A percentile compares a stretch with the other conserved stretches of the same genome.
Conservation (phyloP, 306 rosid genomes). For the Abrus pulchellus region DNA sequence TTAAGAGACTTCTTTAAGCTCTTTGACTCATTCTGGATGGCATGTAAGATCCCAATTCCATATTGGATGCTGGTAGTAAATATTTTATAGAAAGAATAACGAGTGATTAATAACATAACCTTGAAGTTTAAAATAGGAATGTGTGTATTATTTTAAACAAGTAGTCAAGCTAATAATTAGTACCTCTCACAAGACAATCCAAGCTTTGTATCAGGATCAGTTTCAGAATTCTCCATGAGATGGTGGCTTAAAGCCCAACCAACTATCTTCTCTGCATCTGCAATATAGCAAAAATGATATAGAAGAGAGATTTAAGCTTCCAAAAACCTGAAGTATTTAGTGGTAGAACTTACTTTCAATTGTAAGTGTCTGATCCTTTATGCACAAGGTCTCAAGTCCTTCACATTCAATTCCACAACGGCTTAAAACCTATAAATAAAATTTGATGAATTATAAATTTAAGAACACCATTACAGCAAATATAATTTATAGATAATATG, state of each 20-base stretch:
- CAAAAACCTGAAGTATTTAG: conserved; percentile 22
- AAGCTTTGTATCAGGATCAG: conserved; percentile 77
- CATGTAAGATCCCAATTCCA: conserved; percentile 86
- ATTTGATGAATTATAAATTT: conserved; percentile 32
- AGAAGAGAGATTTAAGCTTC: conserved; percentile 17
- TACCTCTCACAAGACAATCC: conserved; percentile 86
- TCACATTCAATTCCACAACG: conserved; percentile 92
- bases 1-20: conserved; percentile 95
- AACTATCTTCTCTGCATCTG: conserved; percentile 97
- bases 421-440: conserved; percentile 77
- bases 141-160: neutral
- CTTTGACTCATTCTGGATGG: conserved; percentile 93
- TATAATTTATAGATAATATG: conserved; percentile 14
- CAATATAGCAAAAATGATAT: conserved; percentile 49
- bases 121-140: neutral
- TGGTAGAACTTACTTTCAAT: conserved; percentile 81
- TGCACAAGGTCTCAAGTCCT: conserved; percentile 78
- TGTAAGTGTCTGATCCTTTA: conserved; percentile 85
- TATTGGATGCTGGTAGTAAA: conserved; percentile 83
- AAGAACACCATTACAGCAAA: conserved; percentile 26
- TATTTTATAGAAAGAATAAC: conserved; percentile 49
- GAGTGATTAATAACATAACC: conserved; percentile 38
- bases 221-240: conserved; percentile 84
- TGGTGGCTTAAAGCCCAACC: conserved; percentile 99
- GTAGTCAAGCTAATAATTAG: conserved; percentile 40